Conservation (phyloP, 2,329 filamentous ascomycete genomes). For the Talaromyces sp. region DNA sequence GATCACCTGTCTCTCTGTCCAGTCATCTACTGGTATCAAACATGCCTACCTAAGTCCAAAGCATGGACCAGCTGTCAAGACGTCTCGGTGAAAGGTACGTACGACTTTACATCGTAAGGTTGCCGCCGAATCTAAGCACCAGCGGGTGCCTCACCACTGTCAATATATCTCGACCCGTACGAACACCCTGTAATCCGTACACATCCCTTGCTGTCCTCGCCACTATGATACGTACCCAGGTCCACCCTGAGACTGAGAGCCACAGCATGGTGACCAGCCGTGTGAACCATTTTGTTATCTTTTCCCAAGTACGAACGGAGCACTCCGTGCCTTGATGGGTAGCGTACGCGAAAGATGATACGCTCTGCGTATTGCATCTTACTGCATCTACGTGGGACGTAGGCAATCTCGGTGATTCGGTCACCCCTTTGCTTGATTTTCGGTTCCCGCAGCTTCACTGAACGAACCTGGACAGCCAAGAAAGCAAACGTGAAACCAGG, state of each 20-base stretch:
- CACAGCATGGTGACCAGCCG: background rate
- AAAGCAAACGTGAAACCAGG: background rate
- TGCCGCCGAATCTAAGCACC: background rate
- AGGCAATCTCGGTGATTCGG: background rate
- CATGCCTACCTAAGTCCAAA: background rate
- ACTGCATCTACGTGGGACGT: background rate
- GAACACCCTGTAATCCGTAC: background rate
- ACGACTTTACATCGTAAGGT: background rate
- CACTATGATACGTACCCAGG: background rate
- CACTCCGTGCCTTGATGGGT: background rate
- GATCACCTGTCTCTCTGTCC: slow-evolving; percentile 14
- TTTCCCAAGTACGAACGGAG: background rate
- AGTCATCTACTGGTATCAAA: background rate
- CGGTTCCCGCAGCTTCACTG: background rate
- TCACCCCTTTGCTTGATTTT: background rate
- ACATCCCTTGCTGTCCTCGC: slow-evolving; percentile 3
- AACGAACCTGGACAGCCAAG: background rate
- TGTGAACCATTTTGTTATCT: background rate
- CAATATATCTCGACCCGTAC: background rate
- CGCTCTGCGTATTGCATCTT: background rate
- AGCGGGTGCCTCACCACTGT: background rate
- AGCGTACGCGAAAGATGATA: background rate
- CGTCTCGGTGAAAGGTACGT: background rate
- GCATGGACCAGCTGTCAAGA: slow-evolving; percentile 14
- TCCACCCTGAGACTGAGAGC: background rate